A percentile compares a stretch with the other conserved stretches of the same genome.
These are phyloP conservation scores for Rhodamnia rubescens DNA, from an alignment of 345 rosid species.

Conservation along the genomic window DNA sequence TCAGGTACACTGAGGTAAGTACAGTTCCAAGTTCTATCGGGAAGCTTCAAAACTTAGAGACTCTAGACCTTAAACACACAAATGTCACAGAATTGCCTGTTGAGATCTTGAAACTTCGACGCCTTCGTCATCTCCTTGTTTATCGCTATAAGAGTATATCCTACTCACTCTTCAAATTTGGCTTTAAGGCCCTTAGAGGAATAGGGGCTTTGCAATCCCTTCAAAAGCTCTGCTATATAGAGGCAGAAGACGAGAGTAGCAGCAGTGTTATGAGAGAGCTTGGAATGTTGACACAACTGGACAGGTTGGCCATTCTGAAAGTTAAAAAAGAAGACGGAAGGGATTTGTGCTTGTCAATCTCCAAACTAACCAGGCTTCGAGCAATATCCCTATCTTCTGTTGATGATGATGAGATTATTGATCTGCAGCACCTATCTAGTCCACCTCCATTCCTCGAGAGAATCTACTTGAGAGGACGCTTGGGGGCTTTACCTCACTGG, in stretches of 20 bases:
- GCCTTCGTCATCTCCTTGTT: constrained; percentile 22
- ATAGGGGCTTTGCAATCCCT: constrained; percentile 20
- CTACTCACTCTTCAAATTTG: constrained; percentile 4
- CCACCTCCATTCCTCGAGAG: constrained; percentile 21
- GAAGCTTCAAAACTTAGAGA: constrained; percentile 33
- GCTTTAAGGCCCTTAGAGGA: constrained; percentile 11
- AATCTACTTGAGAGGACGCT: constrained; percentile 14
- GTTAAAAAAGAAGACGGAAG: constrained; percentile 23
- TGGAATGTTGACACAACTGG: constrained; percentile 26
- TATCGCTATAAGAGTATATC: constrained; percentile 13
- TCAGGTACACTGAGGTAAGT: constrained; percentile 19
- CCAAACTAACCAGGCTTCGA: constrained; percentile 13
- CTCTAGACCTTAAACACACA: constrained; percentile 31
- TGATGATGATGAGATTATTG: constrained; percentile 14
- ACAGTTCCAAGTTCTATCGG: constrained; percentile 18
- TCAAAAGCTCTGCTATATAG: constrained; percentile 25
- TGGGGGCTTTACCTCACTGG: constrained; percentile 17
- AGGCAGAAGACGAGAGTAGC: constrained; percentile 7
- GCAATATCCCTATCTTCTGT: constrained; percentile 18
- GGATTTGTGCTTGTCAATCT: constrained; percentile 16
- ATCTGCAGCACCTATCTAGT: constrained; percentile 13
- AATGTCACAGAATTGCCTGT: constrained; percentile 17
- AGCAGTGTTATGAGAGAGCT: constrained; percentile 6
- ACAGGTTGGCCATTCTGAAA: constrained; percentile 24
- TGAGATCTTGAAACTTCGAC: constrained; percentile 19